phyloP scores from a whole-genome alignment of 352 stramenopile species.

The Phytopythium sindhum region DNA sequence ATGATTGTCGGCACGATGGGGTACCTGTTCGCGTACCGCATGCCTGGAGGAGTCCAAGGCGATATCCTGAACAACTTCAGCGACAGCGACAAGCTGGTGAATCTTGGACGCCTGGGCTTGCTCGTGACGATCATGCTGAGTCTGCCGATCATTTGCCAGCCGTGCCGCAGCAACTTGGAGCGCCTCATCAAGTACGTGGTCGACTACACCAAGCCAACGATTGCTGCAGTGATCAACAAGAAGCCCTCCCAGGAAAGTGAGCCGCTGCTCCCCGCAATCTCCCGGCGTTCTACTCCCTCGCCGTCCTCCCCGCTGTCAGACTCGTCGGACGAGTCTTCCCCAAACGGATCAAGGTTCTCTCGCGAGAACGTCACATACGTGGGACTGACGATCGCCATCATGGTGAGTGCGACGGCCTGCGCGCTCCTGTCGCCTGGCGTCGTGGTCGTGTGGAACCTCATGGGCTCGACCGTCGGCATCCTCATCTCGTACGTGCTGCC shows the following conservation, averaged over 20 bases:
- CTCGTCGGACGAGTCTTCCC: not conserved
- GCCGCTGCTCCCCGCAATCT: constrained; percentile 1
- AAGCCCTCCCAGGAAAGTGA: not conserved
- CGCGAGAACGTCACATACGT: constrained; percentile 34
- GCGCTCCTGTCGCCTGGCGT: constrained; percentile 76
- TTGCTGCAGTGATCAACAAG: not conserved
- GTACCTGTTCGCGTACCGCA: constrained; percentile 70
- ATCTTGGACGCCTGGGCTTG: constrained; percentile 59
- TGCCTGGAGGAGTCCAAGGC: constrained; percentile 42
- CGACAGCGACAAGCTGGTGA: constrained; percentile 56
- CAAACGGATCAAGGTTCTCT: not conserved
- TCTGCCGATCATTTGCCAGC: constrained; percentile 69
- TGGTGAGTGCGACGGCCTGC: constrained; percentile 52
- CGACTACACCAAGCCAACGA: constrained; percentile 19
- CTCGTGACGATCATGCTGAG: constrained; percentile 69
- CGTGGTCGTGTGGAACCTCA: constrained; percentile 88
- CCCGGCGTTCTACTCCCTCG: not conserved
- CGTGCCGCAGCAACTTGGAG: constrained; percentile 60
- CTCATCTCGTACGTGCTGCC: constrained; percentile 88
- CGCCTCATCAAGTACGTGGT: constrained; percentile 43
- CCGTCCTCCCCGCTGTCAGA: not conserved
- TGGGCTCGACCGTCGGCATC: constrained; percentile 82
- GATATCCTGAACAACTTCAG: constrained; percentile 81
- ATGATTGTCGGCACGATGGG: constrained; percentile 85
- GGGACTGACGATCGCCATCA: constrained; percentile 65